Conservation (phyloP, 352 stramenopile genomes). For the Pythium rhizo-oryzae region DNA sequence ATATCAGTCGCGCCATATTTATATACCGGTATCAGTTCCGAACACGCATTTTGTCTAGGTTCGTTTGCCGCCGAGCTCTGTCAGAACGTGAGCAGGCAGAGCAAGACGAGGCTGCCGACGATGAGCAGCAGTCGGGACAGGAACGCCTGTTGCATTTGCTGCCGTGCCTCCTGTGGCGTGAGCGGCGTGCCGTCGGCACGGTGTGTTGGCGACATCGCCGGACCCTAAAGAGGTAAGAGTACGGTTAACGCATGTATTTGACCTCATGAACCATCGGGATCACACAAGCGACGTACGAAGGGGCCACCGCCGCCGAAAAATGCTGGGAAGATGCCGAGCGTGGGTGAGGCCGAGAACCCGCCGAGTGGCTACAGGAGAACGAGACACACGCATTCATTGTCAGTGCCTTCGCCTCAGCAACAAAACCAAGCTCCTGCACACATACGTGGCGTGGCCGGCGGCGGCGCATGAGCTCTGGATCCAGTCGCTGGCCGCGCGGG, state of each 20-base stretch:
- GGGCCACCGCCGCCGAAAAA: constrained; percentile 61
- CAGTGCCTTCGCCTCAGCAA: background rate
- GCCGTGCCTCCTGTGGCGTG: constrained; percentile 50
- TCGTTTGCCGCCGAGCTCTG: too few relatives aligned
- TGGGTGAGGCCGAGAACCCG: constrained; percentile 59
- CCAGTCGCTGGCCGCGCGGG: constrained; percentile 62
- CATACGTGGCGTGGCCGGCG: constrained; percentile 51
- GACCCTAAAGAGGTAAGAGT: constrained; percentile 34
- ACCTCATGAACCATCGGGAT: background rate
- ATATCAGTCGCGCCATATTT: too few relatives aligned
- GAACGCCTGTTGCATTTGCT: constrained; percentile 76
- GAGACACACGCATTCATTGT: background rate
- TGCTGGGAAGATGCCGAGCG: constrained; percentile 84
- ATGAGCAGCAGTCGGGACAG: constrained; percentile 74
- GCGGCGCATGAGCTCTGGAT: constrained; percentile 60
- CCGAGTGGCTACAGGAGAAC: background rate
- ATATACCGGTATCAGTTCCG: too few relatives aligned
- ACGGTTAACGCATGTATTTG: background rate
- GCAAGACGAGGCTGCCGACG: constrained; percentile 68
- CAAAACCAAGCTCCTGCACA: background rate
- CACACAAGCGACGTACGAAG: constrained; percentile 40
- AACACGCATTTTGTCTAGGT: background rate
- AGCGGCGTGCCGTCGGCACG: constrained; percentile 48
- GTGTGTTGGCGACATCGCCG: constrained; percentile 39
- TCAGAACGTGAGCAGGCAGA: constrained; percentile 75